Conservation (phyloP, 441 rosid species). For the Pelargonium cotyledonis region DNA sequence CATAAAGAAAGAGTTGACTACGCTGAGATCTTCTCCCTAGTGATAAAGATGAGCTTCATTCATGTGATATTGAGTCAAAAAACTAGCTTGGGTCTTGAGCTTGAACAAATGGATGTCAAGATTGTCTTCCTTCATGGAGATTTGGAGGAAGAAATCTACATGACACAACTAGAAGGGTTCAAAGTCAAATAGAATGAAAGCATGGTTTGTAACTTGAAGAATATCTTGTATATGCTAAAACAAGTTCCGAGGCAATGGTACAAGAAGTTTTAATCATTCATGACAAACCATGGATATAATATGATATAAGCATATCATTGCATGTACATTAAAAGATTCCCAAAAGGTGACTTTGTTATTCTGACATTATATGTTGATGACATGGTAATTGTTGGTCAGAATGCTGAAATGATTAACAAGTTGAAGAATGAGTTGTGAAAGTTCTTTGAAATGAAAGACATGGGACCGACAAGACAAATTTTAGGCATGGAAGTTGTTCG, state of each 20-base stretch:
- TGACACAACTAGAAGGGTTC: neutral
- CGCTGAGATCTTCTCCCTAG: too few relatives aligned
- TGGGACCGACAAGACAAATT: neutral
- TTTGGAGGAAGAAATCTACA: neutral
- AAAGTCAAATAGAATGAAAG: too few relatives aligned
- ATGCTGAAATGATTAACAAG: too few relatives aligned
- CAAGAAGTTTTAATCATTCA: conserved; percentile 2
- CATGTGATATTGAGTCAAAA: neutral
- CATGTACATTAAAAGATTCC: too few relatives aligned
- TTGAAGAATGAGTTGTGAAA: too few relatives aligned
- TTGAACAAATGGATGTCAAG: neutral
- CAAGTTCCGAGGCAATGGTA: conserved; percentile 7
- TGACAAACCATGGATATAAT: neutral
- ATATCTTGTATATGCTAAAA: neutral
- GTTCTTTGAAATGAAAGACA: too few relatives aligned
- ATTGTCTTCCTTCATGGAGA: neutral
- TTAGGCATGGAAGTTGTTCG: neutral
- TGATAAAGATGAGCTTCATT: neutral
- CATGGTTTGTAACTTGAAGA: too few relatives aligned
- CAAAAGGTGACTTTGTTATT: too few relatives aligned
- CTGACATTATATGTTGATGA: too few relatives aligned
- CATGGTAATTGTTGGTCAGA: too few relatives aligned
- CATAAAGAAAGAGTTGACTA: too few relatives aligned
- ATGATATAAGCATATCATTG: too few relatives aligned
- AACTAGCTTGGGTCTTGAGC: neutral